These are phyloP conservation scores for Coemansia sp. DNA, from an alignment of 192 early-diverging fungal species.

Conservation along the genomic window DNA sequence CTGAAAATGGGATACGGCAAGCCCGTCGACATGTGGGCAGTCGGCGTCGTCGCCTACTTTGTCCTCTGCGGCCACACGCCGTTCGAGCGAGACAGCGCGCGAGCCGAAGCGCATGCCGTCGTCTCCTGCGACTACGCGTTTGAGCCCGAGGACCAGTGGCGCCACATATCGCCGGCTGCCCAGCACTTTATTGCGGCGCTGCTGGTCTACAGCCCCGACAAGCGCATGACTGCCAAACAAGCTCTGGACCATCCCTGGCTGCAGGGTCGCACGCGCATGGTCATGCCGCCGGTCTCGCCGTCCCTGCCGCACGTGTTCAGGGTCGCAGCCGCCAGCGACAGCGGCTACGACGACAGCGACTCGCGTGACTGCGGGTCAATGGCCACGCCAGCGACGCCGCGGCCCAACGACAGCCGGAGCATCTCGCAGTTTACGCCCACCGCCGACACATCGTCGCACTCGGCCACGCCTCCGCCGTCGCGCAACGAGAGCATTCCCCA, in stretches of 20 bases:
- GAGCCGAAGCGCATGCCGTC: constrained; percentile 62
- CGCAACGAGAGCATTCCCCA: not conserved
- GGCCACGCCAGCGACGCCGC: not conserved
- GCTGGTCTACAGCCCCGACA: constrained; percentile 67
- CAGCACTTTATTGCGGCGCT: constrained; percentile 72
- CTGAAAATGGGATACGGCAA: constrained; percentile 62
- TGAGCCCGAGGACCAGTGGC: constrained; percentile 67
- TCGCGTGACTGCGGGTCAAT: not conserved
- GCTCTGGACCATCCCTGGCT: constrained; percentile 84
- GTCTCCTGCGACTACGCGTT: constrained; percentile 66
- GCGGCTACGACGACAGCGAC: not conserved
- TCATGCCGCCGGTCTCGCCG: constrained; percentile 8
- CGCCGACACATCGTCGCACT: not conserved
- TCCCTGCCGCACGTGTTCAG: constrained; percentile 12
- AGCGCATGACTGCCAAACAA: constrained; percentile 74
- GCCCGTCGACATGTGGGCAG: constrained; percentile 85
- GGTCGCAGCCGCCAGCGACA: not conserved
- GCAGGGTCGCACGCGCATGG: constrained; percentile 9
- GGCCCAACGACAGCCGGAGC: not conserved
- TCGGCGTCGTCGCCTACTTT: constrained; percentile 78
- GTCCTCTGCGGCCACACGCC: constrained; percentile 74
- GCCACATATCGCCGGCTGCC: constrained; percentile 61
- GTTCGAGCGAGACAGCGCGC: constrained; percentile 61
- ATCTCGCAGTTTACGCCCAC: constrained; percentile 1
- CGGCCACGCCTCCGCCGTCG: not conserved